A percentile compares a stretch with the other conserved stretches of the same genome.
phyloP scores from a whole-genome alignment of 1,284 basidiomycete genomes.

The Fomitopsis palustris region DNA sequence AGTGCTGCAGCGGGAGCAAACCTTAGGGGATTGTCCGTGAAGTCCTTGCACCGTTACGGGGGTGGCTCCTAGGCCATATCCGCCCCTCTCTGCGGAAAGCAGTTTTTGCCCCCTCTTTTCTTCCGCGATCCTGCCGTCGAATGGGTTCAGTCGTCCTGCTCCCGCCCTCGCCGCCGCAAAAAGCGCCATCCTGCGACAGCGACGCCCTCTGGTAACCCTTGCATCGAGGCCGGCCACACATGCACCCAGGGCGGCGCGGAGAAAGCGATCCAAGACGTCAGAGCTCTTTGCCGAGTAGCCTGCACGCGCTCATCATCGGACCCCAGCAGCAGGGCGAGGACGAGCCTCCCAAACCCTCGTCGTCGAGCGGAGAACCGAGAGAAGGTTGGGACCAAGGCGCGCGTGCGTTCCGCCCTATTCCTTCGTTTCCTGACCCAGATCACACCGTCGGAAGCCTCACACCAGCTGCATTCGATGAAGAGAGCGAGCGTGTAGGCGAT shows the following conservation, averaged over 20 bases:
- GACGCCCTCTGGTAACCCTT: slow-evolving; percentile 9
- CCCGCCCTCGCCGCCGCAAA: slow-evolving; percentile 17
- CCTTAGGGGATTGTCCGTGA: slow-evolving; percentile 26
- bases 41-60: slow-evolving; percentile 21
- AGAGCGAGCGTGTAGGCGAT: slow-evolving; percentile 1
- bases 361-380: slow-evolving; percentile 4
- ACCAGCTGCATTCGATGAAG: slow-evolving; percentile 13
- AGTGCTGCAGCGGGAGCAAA: slow-evolving; percentile 33
- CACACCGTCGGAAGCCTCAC: slow-evolving; percentile 6
- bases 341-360: slow-evolving; percentile 8
- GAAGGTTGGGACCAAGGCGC: not conserved
- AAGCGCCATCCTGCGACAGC: slow-evolving; percentile 15
- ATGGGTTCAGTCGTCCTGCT: slow-evolving; percentile 25
- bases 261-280: slow-evolving; percentile 18
- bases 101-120: slow-evolving; percentile 16
- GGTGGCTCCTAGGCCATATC: slow-evolving; percentile 14
- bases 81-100: slow-evolving; percentile 20
- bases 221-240: slow-evolving; percentile 12
- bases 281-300: slow-evolving; percentile 47
- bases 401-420: slow-evolving; percentile 4
- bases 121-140: slow-evolving; percentile 22
- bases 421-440: slow-evolving; percentile 1
- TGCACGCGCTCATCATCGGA: slow-evolving; percentile 40
- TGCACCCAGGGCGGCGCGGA: slow-evolving; percentile 28
- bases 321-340: slow-evolving; percentile 30